These are phyloP conservation scores for Puccinia polysora DNA, from an alignment of 1,284 basidiomycete species.

Conservation along the genomic window DNA sequence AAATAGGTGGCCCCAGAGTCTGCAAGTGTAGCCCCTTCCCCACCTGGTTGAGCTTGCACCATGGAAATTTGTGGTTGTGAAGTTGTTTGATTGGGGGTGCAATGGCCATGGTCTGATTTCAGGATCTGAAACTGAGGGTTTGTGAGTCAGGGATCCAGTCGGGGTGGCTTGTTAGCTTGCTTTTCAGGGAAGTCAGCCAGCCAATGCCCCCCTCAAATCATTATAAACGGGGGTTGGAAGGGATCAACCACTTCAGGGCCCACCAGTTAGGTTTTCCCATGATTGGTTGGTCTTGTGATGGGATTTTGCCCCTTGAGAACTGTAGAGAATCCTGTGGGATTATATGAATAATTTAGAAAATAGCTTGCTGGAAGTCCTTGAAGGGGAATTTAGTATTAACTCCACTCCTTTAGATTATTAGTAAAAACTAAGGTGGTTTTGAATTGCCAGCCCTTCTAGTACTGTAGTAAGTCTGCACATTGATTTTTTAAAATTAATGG, in stretches of 20 bases:
- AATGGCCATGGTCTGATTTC: not conserved
- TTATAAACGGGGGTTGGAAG: not conserved
- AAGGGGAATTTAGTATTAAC: too few relatives aligned
- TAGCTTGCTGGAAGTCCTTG: too few relatives aligned
- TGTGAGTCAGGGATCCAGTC: not conserved
- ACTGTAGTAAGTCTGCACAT: too few relatives aligned
- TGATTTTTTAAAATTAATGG: too few relatives aligned
- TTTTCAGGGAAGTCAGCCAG: not conserved
- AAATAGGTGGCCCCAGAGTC: not conserved
- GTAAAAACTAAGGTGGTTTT: too few relatives aligned
- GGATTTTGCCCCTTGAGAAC: not conserved
- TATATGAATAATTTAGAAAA: too few relatives aligned
- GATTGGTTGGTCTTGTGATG: not conserved
- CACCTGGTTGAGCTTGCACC: not conserved
- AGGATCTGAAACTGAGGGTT: not conserved
- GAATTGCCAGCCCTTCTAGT: too few relatives aligned
- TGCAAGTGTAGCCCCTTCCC: not conserved
- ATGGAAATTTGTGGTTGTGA: not conserved
- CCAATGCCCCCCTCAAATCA: slow-evolving; percentile 10
- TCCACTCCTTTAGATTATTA: too few relatives aligned
- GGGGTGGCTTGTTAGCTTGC: not conserved
- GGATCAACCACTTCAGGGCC: too few relatives aligned
- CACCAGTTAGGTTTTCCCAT: not conserved
- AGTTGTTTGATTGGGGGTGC: not conserved
- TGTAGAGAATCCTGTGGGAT: too few relatives aligned